Conservation (phyloP, 208 protist genomes). For the Acanthamoeba sp. region DNA sequence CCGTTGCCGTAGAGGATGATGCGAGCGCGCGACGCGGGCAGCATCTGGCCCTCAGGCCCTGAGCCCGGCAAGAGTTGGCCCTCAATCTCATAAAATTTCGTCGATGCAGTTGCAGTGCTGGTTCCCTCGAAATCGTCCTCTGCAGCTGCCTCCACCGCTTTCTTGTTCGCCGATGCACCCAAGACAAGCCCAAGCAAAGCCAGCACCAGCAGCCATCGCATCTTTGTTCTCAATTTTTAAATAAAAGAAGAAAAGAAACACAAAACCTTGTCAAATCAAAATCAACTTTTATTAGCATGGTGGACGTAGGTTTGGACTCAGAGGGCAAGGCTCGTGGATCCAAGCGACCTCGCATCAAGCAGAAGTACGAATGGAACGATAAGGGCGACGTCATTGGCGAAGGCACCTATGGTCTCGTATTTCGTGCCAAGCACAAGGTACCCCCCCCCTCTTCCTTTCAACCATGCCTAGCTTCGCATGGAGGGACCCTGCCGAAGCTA, state of each 20-base stretch:
- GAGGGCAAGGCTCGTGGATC: conserved; percentile 34
- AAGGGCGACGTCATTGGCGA: conserved; percentile 80
- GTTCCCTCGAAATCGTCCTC: background rate
- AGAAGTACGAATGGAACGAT: conserved; percentile 67
- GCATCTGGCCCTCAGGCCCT: background rate
- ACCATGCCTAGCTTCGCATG: no score
- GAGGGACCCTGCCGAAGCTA: no score
- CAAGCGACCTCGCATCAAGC: conserved; percentile 10
- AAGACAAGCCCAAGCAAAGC: background rate
- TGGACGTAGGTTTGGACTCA: conserved; percentile 12
- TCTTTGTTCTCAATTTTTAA: background rate
- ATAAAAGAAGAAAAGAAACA: background rate
- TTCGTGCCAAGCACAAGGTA: conserved; percentile 79
- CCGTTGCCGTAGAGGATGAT: conserved; percentile 28
- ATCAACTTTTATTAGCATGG: background rate
- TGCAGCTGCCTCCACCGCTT: background rate
- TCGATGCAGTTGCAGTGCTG: background rate
- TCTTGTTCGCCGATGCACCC: background rate
- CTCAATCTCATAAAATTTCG: background rate
- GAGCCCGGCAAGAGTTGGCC: background rate
- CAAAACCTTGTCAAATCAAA: background rate
- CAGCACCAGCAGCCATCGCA: background rate
- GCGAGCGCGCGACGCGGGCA: background rate
- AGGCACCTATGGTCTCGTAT: conserved; percentile 87
- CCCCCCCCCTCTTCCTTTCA: background rate